Evolutionary conservation across 1,139 yeast genomes (phyloP).

Genomic region (Lodderomyces beijingensis): DNA sequence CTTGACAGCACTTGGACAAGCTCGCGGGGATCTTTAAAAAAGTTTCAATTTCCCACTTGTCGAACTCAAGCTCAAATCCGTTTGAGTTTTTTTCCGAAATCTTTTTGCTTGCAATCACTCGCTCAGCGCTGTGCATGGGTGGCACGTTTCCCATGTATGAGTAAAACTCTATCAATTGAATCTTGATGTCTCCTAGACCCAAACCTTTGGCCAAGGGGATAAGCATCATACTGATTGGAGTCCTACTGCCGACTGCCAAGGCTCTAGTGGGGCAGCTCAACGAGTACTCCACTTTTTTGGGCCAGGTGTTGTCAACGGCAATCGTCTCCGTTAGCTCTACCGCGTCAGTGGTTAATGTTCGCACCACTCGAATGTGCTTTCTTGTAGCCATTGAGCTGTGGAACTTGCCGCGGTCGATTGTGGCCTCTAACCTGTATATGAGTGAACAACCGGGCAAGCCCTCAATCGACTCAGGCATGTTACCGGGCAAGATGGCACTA

Average conservation of each 20-base stretch:
- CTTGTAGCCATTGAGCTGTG: conserved; percentile 60
- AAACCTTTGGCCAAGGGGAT: conserved; percentile 84
- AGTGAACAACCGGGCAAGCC: conserved; percentile 84
- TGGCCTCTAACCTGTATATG: conserved; percentile 74
- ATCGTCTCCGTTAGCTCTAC: conserved; percentile 87
- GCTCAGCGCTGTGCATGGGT: conserved; percentile 55
- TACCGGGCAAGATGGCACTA: conserved; percentile 79
- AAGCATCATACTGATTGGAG: conserved; percentile 65
- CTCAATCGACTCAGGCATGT: conserved; percentile 82
- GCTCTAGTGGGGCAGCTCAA: conserved; percentile 86
- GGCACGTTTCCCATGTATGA: conserved; percentile 58
- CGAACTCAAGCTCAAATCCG: conserved; percentile 48
- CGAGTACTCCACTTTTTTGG: conserved; percentile 85
- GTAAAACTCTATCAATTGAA: conserved; percentile 63
- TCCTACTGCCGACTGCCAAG: conserved; percentile 79
- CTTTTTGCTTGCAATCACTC: conserved; percentile 42
- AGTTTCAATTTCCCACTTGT: conserved; percentile 74
- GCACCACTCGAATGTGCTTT: conserved; percentile 75
- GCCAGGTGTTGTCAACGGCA: conserved; percentile 96
- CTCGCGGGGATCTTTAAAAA: conserved; percentile 64
- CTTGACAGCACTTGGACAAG: conserved; percentile 76
- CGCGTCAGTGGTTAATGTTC: conserved; percentile 86
- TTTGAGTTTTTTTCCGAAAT: conserved; percentile 21
- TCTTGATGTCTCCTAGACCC: conserved; percentile 63
- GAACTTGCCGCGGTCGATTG: conserved; percentile 79